Evolutionary conservation across 1,284 basidiomycete species (phyloP).

Genomic region (Rhodotorula mucilaginosa): DNA sequence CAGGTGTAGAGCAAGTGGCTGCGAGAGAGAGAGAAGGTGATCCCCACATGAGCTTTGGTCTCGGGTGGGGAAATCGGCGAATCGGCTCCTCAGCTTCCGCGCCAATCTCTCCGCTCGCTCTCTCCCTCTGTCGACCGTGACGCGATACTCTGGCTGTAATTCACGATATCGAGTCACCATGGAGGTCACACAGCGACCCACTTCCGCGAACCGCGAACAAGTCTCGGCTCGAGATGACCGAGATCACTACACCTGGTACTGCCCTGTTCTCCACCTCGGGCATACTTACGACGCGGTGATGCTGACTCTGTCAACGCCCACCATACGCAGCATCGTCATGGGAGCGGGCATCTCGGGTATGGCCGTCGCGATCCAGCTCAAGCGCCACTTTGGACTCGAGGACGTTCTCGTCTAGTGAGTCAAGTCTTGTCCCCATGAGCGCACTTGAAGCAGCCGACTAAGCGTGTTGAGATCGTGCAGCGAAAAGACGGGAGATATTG

Average conservation of each 20-base stretch:
- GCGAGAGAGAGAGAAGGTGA: not conserved
- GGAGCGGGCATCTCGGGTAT: constrained; percentile 31
- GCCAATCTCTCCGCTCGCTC: too few species aligned
- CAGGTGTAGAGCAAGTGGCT: not conserved
- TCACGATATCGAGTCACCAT: not conserved
- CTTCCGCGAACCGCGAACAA: not conserved
- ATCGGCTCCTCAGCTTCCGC: not conserved
- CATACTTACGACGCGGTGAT: too few species aligned
- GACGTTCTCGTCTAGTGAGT: constrained; percentile 38
- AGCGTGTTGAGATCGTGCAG: not conserved
- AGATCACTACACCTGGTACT: constrained; percentile 21
- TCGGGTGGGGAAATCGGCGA: not conserved
- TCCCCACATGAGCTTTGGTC: not conserved
- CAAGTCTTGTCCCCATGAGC: not conserved
- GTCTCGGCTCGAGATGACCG: constrained; percentile 18
- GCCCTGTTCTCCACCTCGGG: not conserved
- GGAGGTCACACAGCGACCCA: not conserved
- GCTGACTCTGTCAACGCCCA: not conserved
- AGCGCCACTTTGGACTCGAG: constrained; percentile 27
- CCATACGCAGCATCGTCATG: constrained; percentile 25
- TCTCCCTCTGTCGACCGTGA: too few species aligned
- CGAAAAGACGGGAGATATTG: constrained; percentile 33
- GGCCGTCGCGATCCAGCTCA: constrained; percentile 36
- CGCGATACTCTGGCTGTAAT: not conserved
- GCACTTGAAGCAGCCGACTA: not conserved